Conservation (phyloP, 768 basidiomycete species). For the Xerocomus brunneocitrinus region DNA sequence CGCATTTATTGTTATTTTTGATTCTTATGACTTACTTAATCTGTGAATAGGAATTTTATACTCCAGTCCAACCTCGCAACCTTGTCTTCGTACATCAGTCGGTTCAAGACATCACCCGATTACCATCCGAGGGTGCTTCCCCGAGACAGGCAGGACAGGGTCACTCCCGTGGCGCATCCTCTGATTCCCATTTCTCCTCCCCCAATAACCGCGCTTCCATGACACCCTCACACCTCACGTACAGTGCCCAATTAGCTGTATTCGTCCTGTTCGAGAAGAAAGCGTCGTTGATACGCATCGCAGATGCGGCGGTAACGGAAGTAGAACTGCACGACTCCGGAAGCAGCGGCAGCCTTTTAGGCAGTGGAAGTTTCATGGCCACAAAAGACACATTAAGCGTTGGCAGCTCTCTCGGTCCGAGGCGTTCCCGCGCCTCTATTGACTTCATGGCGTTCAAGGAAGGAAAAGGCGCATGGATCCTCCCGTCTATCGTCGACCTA, state of each 20-base stretch:
- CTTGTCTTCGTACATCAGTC: conserved; percentile 69
- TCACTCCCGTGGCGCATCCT: conserved; percentile 43
- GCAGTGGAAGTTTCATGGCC: conserved; percentile 20
- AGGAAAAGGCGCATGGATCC: conserved; percentile 24
- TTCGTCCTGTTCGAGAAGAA: conserved; percentile 87
- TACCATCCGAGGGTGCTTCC: conserved; percentile 37
- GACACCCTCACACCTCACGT: conserved; percentile 37
- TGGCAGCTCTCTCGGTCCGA: conserved; percentile 22
- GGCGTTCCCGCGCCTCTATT: conserved; percentile 40
- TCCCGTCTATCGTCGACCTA: conserved; percentile 23
- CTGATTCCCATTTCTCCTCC: conserved; percentile 33
- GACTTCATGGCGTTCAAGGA: conserved; percentile 41
- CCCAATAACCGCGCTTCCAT: conserved; percentile 23
- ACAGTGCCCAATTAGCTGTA: conserved; percentile 71
- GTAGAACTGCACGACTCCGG: conserved; percentile 52
- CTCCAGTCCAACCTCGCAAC: conserved; percentile 61
- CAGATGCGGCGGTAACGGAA: conserved; percentile 78
- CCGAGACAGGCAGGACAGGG: conserved; percentile 21
- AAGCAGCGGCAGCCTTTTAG: conserved; percentile 5
- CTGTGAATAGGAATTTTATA: conserved; percentile 72
- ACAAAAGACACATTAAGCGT: conserved; percentile 23
- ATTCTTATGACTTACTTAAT: conserved; percentile 1
- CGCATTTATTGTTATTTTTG: conserved; percentile 19
- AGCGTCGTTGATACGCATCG: conserved; percentile 75
- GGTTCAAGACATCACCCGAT: conserved; percentile 48